Evolutionary conservation across 2,329 filamentous ascomycete species (phyloP).

Genomic region (Aspergillus ruber): DNA sequence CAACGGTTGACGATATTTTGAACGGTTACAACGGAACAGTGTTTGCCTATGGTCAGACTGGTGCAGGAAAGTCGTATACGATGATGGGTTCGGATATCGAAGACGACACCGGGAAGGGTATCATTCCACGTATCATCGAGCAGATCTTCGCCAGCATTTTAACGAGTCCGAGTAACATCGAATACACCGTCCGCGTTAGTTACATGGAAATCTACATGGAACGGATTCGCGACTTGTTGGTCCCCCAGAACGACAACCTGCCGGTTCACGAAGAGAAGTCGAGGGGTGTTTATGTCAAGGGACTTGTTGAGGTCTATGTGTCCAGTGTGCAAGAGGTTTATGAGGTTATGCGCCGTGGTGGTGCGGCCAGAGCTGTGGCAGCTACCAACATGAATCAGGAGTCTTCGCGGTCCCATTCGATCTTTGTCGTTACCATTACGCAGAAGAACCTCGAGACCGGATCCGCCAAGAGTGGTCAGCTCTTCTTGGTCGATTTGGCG

Average conservation of each 20-base stretch:
- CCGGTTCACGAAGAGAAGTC: constrained; percentile 98
- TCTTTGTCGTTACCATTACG: constrained; percentile 92
- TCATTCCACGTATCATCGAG: constrained; percentile 93
- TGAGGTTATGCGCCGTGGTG: constrained; percentile 91
- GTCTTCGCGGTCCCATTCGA: constrained; percentile 95
- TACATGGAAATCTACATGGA: constrained; percentile 99
- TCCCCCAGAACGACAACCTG: constrained; percentile 90
- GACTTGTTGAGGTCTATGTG: constrained; percentile 88
- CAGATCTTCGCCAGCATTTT: constrained; percentile 96
- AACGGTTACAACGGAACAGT: constrained; percentile 99
- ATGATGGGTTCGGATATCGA: constrained; percentile 98
- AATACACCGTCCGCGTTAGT: constrained; percentile 96
- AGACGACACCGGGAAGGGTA: constrained; percentile 78
- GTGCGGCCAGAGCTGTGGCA: constrained; percentile 80
- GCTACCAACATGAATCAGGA: constrained; percentile 99
- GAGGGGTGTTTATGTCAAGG: constrained; percentile 93
- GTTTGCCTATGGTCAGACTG: constrained; percentile 97
- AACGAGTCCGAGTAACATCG: constrained; percentile 83
- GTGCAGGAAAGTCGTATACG: constrained; percentile 96
- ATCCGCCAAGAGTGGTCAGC: constrained; percentile 89
- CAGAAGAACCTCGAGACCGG: constrained; percentile 98
- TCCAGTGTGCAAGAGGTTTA: constrained; percentile 94
- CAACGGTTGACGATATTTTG: constrained; percentile 94
- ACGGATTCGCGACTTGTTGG: constrained; percentile 85
- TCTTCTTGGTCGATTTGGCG: constrained; percentile 95